A percentile compares a stretch with the other conserved stretches of the same genome.
These are phyloP conservation scores for Solanum chmielewskii DNA, from an alignment of 257 asterid genomes.

Conservation along the genomic window DNA sequence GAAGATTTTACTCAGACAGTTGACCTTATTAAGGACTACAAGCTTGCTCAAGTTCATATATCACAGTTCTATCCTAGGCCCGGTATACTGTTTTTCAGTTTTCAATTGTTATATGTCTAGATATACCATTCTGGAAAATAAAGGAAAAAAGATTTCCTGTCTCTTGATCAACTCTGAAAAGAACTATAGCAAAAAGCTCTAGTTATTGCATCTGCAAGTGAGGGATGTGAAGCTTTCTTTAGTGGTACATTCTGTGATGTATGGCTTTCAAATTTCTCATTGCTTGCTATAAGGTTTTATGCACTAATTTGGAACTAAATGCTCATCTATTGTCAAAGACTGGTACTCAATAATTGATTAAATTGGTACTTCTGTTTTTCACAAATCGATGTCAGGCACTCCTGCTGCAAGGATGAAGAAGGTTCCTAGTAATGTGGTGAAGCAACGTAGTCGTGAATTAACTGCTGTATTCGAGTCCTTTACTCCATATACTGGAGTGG, in stretches of 20 bases:
- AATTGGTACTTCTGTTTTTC: background rate
- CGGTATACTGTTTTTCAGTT: conserved; percentile 30
- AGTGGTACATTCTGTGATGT: background rate
- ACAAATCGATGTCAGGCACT: conserved; percentile 34
- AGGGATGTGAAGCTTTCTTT: background rate
- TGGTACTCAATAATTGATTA: background rate
- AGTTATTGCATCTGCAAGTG: background rate
- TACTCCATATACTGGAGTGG: conserved; percentile 76
- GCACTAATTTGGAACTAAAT: background rate
- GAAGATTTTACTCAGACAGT: conserved; percentile 75
- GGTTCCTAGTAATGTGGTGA: conserved; percentile 78
- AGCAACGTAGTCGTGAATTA: conserved; percentile 84
- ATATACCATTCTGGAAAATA: background rate
- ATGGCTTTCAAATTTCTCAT: background rate
- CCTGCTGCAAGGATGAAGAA: conserved; percentile 95
- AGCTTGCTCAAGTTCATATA: conserved; percentile 85
- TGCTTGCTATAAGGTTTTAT: background rate
- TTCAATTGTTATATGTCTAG: background rate
- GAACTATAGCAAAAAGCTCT: background rate
- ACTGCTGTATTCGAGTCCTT: conserved; percentile 78
- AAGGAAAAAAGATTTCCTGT: background rate
- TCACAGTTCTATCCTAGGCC: conserved; percentile 94
- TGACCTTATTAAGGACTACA: conserved; percentile 69
- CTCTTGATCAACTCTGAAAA: background rate
- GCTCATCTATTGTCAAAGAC: background rate